Base-by-base conservation (phyloP, 345 rosid genomes). In the Mercurialis annua region DNA sequence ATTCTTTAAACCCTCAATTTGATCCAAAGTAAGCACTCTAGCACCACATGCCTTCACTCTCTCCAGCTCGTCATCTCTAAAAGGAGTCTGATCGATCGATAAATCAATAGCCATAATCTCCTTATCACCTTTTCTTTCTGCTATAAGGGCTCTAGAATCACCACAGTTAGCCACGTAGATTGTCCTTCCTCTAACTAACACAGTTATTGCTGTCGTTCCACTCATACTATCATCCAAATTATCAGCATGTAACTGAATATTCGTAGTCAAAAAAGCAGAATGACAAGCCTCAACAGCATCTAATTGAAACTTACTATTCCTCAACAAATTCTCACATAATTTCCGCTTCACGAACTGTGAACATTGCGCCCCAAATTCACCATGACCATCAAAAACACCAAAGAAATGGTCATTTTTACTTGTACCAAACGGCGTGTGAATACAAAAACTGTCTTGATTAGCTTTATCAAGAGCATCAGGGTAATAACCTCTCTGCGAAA, bases 311-410 rank as follows among this genome's bases (percentile, higher is more conserved):
- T 80, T 84, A 68, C 69, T 67, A 72, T 83, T 70, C 34, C 99
- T 77, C 46, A 94, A 82, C 75, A 94, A 78, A 80, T 90, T 94
- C 80, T 94, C 99, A 65, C 97, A 89, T 67, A 94, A 24, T 54
- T 80, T 90, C 40, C 81, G 59, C 82, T 85, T 89, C 33, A 81
- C 96, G 59, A 94, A 94, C 81, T 86, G 99, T 1, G 99, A 94
- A 62, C 99, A 94, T 72, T 85, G 84, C 4, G 97, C 95, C 34
- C 99, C 99, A 48, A 73, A 81, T 66, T 94, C 99, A 2, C 99
- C 99, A 31, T 94, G 99, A 0, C 99, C 99, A 71, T 94, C 99
- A 49, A 94, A 94, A n/a, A 94, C 96, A 1, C 97, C 97, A 56
- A 94, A 94, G 73, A 94, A 94, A 72, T 91, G 77, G 68, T 94